phyloP scores from a whole-genome alignment of 1,139 yeast genomes.

The Geotrichum candidum region DNA sequence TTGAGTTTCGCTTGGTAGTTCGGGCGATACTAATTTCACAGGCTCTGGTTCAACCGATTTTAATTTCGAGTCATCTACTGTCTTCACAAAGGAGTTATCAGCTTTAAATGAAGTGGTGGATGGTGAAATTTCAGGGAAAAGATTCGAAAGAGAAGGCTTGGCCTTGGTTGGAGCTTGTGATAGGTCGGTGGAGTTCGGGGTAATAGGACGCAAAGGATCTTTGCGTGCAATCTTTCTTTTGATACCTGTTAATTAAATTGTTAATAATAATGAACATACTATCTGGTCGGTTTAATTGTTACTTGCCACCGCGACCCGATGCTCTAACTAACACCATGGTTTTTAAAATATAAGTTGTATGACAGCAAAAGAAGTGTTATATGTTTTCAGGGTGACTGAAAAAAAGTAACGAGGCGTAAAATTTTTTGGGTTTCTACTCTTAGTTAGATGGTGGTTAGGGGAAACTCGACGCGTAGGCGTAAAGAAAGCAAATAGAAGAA shows the following conservation, averaged over 20 bases:
- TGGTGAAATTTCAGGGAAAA: conserved; percentile 11
- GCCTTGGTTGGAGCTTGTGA: not conserved
- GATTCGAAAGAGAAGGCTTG: not conserved
- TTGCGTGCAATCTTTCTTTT: conserved; percentile 4
- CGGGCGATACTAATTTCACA: not conserved
- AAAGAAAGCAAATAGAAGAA: too few species aligned
- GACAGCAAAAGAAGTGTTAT: not conserved
- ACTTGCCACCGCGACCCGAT: conserved; percentile 1
- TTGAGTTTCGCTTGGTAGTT: not conserved
- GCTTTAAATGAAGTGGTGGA: not conserved
- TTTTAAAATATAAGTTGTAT: not conserved
- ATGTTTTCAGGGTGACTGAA: too few species aligned
- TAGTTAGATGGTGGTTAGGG: not conserved
- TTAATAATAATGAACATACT: not conserved
- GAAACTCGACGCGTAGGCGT: not conserved
- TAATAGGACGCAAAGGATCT: conserved; percentile 9
- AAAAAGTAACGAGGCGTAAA: too few species aligned
- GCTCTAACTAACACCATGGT: conserved; percentile 13
- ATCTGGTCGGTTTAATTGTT: not conserved
- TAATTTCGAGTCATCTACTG: not conserved
- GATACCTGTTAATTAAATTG: not conserved
- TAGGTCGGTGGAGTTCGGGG: not conserved
- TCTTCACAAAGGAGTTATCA: not conserved
- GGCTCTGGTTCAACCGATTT: not conserved
- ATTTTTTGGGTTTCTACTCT: not conserved